phyloP scores from a whole-genome alignment of 2,329 filamentous ascomycete genomes.

The Ophiostoma piceae region DNA sequence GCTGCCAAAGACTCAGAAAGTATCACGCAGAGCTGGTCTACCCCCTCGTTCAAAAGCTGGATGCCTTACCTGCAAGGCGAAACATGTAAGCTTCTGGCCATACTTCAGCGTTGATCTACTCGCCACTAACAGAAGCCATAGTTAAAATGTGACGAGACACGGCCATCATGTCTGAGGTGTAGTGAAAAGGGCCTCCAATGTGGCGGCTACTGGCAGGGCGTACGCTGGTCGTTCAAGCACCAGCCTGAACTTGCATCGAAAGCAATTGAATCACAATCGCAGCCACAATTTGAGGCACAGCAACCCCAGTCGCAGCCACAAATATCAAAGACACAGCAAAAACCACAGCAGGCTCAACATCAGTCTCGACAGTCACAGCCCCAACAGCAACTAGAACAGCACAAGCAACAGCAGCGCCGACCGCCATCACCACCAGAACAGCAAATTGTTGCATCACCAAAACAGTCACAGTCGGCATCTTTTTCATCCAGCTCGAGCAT shows the following conservation, averaged over 20 bases:
- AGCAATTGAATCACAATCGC: not conserved
- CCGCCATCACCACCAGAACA: not conserved
- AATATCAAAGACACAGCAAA: not conserved
- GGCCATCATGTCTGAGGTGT: conserved; percentile 7
- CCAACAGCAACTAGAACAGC: not conserved
- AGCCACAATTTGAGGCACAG: not conserved
- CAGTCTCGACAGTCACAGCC: too few relatives aligned
- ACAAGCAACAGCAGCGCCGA: not conserved
- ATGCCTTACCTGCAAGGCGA: conserved; percentile 15
- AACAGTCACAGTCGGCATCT: not conserved
- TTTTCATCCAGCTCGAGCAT: not conserved
- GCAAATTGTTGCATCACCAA: not conserved
- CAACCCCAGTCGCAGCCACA: not conserved
- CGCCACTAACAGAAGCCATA: not conserved
- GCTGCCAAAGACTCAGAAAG: conserved; percentile 11
- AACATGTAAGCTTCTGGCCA: not conserved
- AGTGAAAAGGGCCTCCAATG: conserved; percentile 10
- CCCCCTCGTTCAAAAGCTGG: conserved; percentile 17
- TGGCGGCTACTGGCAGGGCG: conserved; percentile 14
- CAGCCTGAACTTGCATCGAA: conserved; percentile 9
- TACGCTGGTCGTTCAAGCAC: conserved; percentile 14
- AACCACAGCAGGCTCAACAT: not conserved
- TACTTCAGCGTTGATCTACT: too few relatives aligned
- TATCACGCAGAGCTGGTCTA: conserved; percentile 16
- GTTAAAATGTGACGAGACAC: conserved; percentile 15